These are phyloP conservation scores for Rachicladosporium sp. DNA, from an alignment of 2,329 filamentous ascomycete species.

Conservation along the genomic window DNA sequence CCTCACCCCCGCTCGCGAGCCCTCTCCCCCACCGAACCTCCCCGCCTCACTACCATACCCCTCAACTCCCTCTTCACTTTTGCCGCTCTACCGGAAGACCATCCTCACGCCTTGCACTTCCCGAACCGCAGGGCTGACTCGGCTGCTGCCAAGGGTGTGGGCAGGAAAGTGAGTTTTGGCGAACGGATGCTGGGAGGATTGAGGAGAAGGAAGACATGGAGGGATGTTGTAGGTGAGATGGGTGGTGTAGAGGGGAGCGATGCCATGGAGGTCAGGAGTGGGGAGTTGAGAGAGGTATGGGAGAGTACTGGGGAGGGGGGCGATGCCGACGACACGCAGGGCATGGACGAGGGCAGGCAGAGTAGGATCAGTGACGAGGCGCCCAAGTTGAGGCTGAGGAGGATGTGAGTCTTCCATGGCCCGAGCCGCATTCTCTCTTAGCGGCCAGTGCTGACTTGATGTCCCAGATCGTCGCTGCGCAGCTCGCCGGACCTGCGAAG, in stretches of 20 bases:
- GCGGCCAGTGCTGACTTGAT: background rate
- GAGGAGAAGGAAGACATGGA: slow-evolving; percentile 6
- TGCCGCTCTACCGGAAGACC: slow-evolving; percentile 19
- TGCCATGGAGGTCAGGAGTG: slow-evolving; percentile 19
- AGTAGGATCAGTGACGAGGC: background rate
- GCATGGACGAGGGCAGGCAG: too few relatives aligned
- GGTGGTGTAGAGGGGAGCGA: slow-evolving; percentile 23
- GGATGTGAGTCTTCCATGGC: slow-evolving; percentile 1
- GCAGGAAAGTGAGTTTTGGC: slow-evolving; percentile 15
- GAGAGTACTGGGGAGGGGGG: slow-evolving; percentile 4
- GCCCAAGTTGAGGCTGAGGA: slow-evolving; percentile 1
- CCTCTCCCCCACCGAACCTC: slow-evolving; percentile 6
- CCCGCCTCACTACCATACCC: background rate
- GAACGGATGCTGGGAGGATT: slow-evolving; percentile 15
- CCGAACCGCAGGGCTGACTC: slow-evolving; percentile 6
- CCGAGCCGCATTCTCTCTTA: background rate
- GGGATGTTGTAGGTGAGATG: slow-evolving; percentile 5
- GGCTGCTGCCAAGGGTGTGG: slow-evolving; percentile 7
- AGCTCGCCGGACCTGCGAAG: background rate
- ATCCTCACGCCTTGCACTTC: slow-evolving; percentile 18
- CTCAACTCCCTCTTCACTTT: slow-evolving; percentile 16
- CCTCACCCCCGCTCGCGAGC: slow-evolving; percentile 12
- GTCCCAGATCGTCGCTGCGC: background rate
- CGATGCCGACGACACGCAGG: too few relatives aligned
- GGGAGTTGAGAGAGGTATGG: slow-evolving; percentile 7